Evolutionary conservation across 1,139 yeast species (phyloP).

Genomic region (Blastobotrys niveus): DNA sequence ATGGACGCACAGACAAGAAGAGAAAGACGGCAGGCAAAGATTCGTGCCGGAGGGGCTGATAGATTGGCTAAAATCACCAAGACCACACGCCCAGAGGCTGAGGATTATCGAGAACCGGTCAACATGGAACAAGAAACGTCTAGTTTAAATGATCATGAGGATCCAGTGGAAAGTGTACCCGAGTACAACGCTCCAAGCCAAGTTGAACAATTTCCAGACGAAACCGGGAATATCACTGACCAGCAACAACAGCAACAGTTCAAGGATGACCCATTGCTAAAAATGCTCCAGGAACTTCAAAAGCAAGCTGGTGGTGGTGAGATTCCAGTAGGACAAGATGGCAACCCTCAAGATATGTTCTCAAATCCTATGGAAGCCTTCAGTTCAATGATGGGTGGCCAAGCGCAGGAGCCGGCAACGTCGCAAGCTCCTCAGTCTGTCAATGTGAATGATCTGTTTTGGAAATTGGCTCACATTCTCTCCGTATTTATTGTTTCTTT

Average conservation of each 20-base stretch:
- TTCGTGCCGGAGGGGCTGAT: conserved; percentile 32
- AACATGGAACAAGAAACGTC: not conserved
- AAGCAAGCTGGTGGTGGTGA: not conserved
- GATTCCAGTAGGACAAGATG: conserved; percentile 1
- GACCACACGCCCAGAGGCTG: conserved; percentile 24
- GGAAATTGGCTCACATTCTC: conserved; percentile 28
- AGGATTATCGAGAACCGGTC: conserved; percentile 15
- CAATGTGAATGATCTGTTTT: conserved; percentile 17
- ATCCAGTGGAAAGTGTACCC: conserved; percentile 12
- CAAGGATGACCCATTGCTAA: conserved; percentile 24
- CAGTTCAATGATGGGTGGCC: conserved; percentile 9
- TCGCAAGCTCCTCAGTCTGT: conserved; percentile 1
- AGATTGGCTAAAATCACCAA: conserved; percentile 37
- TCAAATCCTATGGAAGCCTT: conserved; percentile 9
- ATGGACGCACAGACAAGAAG: conserved; percentile 32
- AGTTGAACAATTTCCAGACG: no score
- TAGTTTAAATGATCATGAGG: conserved; percentile 7
- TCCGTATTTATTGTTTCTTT: conserved; percentile 20
- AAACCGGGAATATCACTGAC: not conserved
- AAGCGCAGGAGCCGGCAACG: not conserved
- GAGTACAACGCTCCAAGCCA: not conserved
- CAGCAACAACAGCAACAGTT: not conserved
- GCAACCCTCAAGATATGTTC: not conserved
- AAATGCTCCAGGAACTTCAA: conserved; percentile 23
- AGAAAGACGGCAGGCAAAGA: conserved; percentile 36